These are phyloP conservation scores for Eucalyptus melliodora DNA, from an alignment of 345 rosid species.

Conservation along the genomic window DNA sequence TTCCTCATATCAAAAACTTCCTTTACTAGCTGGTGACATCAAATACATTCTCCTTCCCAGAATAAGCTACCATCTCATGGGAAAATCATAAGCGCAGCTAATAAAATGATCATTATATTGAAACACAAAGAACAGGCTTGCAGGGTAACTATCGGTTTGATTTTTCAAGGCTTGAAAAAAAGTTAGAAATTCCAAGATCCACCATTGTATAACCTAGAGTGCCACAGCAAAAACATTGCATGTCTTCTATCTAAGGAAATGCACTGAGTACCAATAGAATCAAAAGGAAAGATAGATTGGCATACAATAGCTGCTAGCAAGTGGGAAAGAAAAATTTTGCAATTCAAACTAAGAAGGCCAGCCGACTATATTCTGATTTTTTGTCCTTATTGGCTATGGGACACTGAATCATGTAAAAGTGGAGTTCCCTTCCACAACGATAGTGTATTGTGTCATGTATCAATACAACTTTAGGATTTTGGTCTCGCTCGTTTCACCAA, in stretches of 20 bases:
- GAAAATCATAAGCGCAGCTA: not conserved
- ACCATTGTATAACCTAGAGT: not conserved
- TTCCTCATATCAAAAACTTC: not conserved
- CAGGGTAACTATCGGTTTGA: not conserved
- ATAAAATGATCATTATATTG: not conserved
- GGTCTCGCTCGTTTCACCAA: not conserved
- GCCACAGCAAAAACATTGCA: not conserved
- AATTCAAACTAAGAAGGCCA: not conserved
- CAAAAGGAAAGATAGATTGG: not conserved
- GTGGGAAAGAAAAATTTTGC: not conserved
- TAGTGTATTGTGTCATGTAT: not conserved
- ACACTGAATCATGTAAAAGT: not conserved
- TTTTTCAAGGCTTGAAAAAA: not conserved
- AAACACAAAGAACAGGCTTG: not conserved
- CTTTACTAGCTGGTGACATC: not conserved
- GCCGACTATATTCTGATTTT: not conserved
- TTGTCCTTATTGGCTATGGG: not conserved
- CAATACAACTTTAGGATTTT: not conserved
- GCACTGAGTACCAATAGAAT: not conserved
- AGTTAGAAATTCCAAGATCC: not conserved
- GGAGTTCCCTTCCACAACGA: not conserved
- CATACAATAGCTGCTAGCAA: not conserved
- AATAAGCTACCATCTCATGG: not conserved
- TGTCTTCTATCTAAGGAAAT: not conserved
- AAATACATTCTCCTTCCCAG: not conserved